Evolutionary conservation across 192 early-diverging fungal species (phyloP).

Genomic region (Jimgerdemannia flammicorona): DNA sequence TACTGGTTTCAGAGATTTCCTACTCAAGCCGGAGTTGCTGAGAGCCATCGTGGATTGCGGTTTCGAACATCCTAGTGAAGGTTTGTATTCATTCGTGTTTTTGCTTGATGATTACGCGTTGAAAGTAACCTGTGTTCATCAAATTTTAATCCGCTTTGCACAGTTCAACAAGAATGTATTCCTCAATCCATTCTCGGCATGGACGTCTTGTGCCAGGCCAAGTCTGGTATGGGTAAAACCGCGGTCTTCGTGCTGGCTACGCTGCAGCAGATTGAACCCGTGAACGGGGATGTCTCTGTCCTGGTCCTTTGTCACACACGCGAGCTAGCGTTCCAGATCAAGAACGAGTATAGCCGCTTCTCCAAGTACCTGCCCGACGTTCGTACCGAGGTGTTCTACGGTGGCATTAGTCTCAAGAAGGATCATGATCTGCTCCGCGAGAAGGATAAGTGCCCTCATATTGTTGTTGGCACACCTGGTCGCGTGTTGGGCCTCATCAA

Average conservation of each 20-base stretch:
- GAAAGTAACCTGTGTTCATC: background rate
- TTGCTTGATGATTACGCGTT: background rate
- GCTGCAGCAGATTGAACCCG: conserved; percentile 87
- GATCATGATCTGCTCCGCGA: conserved; percentile 77
- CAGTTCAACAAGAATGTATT: conserved; percentile 98
- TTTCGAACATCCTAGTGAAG: conserved; percentile 99
- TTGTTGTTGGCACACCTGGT: conserved; percentile 97
- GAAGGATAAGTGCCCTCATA: conserved; percentile 90
- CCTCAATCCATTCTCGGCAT: conserved; percentile 95
- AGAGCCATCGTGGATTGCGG: conserved; percentile 97
- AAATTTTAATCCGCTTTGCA: background rate
- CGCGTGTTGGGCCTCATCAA: conserved; percentile 83
- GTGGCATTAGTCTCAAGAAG: conserved; percentile 73
- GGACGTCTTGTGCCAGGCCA: conserved; percentile 98
- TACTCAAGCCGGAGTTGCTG: conserved; percentile 94
- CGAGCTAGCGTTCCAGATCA: conserved; percentile 98
- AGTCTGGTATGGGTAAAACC: conserved; percentile 98
- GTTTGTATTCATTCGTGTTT: conserved; percentile 24
- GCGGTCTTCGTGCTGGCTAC: conserved; percentile 96
- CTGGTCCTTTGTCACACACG: conserved; percentile 97
- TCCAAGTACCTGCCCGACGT: conserved; percentile 92
- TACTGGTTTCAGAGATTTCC: conserved; percentile 97
- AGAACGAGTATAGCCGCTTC: conserved; percentile 95
- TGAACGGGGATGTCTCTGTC: conserved; percentile 77
- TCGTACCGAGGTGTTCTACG: conserved; percentile 92